Base-by-base conservation (phyloP, 2,329 filamentous ascomycete species). In the Meredithiella fracta region DNA sequence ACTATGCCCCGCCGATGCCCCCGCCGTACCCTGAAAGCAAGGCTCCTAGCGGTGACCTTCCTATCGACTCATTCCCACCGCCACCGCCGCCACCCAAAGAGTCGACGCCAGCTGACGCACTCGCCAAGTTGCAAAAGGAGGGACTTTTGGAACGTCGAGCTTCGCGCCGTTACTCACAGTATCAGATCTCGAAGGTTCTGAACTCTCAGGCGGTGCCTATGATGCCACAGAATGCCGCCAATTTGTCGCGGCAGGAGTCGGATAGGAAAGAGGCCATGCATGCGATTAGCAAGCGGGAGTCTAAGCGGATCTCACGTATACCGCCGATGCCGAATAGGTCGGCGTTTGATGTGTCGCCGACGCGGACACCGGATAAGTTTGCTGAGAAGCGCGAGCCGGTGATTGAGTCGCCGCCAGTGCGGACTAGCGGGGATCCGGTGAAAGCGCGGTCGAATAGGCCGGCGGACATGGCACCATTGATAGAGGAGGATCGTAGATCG, bases 181-280 rank as follows among this genome's bases (percentile, higher is more conserved):
- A 97, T 66, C 92, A 98, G 65, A 94, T 98, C 62, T 87, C 88
- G 49, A 97, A 96, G 65, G 89, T 95, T 63, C 73, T 97, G 1
- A 91, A 91, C 9, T 78, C 82, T 15, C 83, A 84, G 40, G 78
- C 85, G 20, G 83, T 97, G 15, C 88, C 90, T 5, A 85, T 94
- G 64, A 78, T 97, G 20, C 89, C 91, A 25, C 75, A 86, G 26
- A 88, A 94, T 65, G 88, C 83, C 59, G 83, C 84, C 3, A 87
- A 86, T 1, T 77, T 91, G 60, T 78, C 90, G 60, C 88, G 88
- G 29, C 78, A 86, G 59, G 74, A 71, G 37, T 88, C 94, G 67
- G 80, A 84, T 17, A 77, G 87, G 59, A 50, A 55, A 26, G 91
- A 96, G 68, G 94, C 88, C 0, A 77, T 96, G 73, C 87, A 78